Conservation (phyloP, 192 early-diverging fungal species). For the Helicostylum pulchrum region DNA sequence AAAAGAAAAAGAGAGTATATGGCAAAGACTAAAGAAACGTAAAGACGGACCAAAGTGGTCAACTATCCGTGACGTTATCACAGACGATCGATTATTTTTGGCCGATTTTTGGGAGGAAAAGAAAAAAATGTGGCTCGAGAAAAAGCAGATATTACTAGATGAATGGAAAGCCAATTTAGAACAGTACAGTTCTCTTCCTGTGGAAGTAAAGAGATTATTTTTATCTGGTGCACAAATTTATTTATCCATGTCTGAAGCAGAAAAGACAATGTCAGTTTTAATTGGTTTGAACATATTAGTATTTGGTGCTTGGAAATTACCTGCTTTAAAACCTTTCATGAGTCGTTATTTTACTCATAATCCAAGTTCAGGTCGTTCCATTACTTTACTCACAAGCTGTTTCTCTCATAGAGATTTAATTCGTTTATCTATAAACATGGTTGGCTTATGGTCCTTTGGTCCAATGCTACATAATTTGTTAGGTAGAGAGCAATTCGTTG, state of each 20-base stretch:
- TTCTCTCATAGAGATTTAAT: constrained; percentile 71
- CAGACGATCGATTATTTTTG: neutral
- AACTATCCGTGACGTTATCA: neutral
- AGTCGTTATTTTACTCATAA: constrained; percentile 70
- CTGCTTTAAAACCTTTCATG: constrained; percentile 64
- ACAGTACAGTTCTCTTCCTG: neutral
- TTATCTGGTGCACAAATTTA: neutral
- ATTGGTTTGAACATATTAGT: constrained; percentile 67
- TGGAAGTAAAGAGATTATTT: neutral
- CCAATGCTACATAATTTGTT: constrained; percentile 44
- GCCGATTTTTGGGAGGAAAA: neutral
- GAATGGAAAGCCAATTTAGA: constrained; percentile 3
- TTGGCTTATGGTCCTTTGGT: constrained; percentile 71
- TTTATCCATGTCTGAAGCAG: constrained; percentile 3
- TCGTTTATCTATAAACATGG: constrained; percentile 81
- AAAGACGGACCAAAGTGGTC: neutral
- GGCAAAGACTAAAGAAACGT: neutral
- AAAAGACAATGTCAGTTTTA: constrained; percentile 39
- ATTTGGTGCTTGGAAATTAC: constrained; percentile 74
- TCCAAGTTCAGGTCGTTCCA: constrained; percentile 57
- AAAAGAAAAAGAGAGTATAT: constrained; percentile 6
- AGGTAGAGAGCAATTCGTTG: constrained; percentile 72
- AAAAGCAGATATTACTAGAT: neutral
- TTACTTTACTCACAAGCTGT: constrained; percentile 74
- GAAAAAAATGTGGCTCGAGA: constrained; percentile 13